Conservation (phyloP, 2,329 filamentous ascomycete species). For the Sarocladium kiliense region DNA sequence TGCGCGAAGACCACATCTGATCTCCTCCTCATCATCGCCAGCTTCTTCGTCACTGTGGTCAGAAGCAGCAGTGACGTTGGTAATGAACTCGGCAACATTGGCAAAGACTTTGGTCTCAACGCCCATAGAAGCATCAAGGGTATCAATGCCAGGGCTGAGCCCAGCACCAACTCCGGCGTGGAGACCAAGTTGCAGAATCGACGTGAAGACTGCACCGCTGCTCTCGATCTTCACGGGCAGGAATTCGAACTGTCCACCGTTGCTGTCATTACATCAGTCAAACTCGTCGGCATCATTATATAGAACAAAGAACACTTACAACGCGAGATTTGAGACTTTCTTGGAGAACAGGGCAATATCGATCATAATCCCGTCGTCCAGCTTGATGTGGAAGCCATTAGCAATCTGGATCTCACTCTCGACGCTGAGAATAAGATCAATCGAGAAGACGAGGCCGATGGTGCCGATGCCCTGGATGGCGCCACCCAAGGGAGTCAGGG, state of each 20-base stretch:
- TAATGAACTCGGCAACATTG: constrained; percentile 48
- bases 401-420: constrained; percentile 43
- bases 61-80: constrained; percentile 39
- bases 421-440: constrained; percentile 47
- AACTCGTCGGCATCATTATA: too few relatives aligned
- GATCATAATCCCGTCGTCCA: constrained; percentile 44
- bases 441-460: constrained; percentile 40
- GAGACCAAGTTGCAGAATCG: constrained; percentile 35
- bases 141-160: constrained; percentile 14
- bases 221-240: constrained; percentile 46
- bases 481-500: constrained; percentile 38
- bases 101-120: constrained; percentile 44
- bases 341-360: constrained; percentile 46
- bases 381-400: constrained; percentile 50
- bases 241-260: constrained; percentile 50
- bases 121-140: constrained; percentile 32
- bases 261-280: constrained; percentile 24
- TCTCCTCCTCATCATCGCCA: constrained; percentile 19
- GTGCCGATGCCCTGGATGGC: constrained; percentile 30
- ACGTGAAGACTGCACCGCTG: constrained; percentile 35
- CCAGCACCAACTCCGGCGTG: constrained; percentile 8
- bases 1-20: constrained; percentile 36
- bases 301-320: constrained; percentile 33
- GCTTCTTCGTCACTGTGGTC: constrained; percentile 17
- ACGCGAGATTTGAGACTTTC: constrained; percentile 39